A percentile compares a stretch with the other conserved stretches of the same genome.
Evolutionary conservation across 768 basidiomycete species (phyloP).

Genomic region (Hirschioporus abietinus): DNA sequence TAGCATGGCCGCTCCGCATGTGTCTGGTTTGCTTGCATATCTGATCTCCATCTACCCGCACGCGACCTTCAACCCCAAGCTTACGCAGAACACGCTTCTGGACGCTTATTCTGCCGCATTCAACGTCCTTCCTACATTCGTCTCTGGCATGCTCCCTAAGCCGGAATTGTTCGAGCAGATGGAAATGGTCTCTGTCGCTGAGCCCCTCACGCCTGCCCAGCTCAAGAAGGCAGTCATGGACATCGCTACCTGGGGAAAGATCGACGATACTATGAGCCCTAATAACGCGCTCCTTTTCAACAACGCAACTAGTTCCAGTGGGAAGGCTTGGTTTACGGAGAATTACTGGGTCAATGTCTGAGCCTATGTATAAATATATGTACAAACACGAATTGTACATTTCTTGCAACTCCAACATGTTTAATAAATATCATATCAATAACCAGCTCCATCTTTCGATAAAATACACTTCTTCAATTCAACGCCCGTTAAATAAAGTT

Average conservation of each 20-base stretch:
- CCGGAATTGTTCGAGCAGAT: constrained; percentile 36
- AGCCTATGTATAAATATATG: neutral
- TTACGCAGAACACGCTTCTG: constrained; percentile 35
- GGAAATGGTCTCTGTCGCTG: neutral
- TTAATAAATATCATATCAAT: too few species aligned
- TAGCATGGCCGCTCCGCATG: constrained; percentile 94
- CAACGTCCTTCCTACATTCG: constrained; percentile 53
- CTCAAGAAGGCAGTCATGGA: constrained; percentile 71
- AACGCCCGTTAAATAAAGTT: too few species aligned
- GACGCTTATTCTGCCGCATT: constrained; percentile 51
- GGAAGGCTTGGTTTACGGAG: neutral
- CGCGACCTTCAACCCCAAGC: constrained; percentile 48
- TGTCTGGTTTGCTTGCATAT: constrained; percentile 87
- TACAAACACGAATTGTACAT: neutral
- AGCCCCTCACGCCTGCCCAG: constrained; percentile 55
- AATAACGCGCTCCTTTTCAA: neutral
- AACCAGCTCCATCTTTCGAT: too few species aligned
- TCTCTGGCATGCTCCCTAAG: constrained; percentile 50
- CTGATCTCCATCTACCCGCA: constrained; percentile 84
- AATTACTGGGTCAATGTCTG: neutral
- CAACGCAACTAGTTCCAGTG: neutral
- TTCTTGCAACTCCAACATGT: neutral
- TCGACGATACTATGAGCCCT: constrained; percentile 22
- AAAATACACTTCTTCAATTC: too few species aligned
- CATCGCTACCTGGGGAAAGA: constrained; percentile 47